A percentile compares a stretch with the other conserved stretches of the same genome.
These are phyloP conservation scores for Pulicaria dysenterica DNA, from an alignment of 129 eudicot genomes.

Conservation along the genomic window DNA sequence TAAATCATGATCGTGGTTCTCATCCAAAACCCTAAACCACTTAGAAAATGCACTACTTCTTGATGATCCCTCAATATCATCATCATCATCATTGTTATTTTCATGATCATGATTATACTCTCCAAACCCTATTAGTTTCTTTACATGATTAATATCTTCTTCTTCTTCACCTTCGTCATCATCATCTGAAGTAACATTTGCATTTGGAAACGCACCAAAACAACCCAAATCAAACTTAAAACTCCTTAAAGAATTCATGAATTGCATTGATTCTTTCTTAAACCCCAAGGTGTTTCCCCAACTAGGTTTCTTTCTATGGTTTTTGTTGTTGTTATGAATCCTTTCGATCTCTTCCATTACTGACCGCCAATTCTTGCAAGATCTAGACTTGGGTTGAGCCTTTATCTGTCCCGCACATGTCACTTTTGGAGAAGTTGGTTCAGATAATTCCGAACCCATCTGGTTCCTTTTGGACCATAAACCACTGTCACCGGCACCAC, in stretches of 20 bases:
- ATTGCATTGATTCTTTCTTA: slow-evolving; percentile 79
- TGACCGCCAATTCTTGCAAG: slow-evolving; percentile 81
- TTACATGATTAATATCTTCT: slow-evolving; percentile 31
- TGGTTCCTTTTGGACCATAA: slow-evolving; percentile 55
- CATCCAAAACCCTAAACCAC: slow-evolving; percentile 80
- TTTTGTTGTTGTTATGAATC: slow-evolving; percentile 55
- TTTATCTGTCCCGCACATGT: slow-evolving; percentile 91
- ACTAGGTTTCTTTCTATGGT: slow-evolving; percentile 41
- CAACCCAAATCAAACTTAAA: slow-evolving; percentile 82
- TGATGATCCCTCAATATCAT: slow-evolving; percentile 31
- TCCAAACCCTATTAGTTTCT: slow-evolving; percentile 22
- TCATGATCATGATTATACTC: slow-evolving; percentile 16
- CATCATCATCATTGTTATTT: slow-evolving; percentile 7
- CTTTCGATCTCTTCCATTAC: slow-evolving; percentile 92
- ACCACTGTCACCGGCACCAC: slow-evolving; percentile 39
- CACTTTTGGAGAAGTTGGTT: slow-evolving; percentile 90
- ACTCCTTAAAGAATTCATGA: slow-evolving; percentile 67
- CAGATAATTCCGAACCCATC: slow-evolving; percentile 47
- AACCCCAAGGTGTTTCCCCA: slow-evolving; percentile 69
- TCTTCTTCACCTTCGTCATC: slow-evolving; percentile 57
- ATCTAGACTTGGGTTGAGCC: slow-evolving; percentile 48
- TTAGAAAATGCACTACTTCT: slow-evolving; percentile 70
- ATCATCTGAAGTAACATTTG: slow-evolving; percentile 53
- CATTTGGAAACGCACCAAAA: slow-evolving; percentile 68
- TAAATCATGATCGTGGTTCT: slow-evolving; percentile 37